A percentile compares a stretch with the other conserved stretches of the same genome.
Evolutionary conservation across 2,329 filamentous ascomycete species (phyloP).

Genomic region (Pyricularia sp.): DNA sequence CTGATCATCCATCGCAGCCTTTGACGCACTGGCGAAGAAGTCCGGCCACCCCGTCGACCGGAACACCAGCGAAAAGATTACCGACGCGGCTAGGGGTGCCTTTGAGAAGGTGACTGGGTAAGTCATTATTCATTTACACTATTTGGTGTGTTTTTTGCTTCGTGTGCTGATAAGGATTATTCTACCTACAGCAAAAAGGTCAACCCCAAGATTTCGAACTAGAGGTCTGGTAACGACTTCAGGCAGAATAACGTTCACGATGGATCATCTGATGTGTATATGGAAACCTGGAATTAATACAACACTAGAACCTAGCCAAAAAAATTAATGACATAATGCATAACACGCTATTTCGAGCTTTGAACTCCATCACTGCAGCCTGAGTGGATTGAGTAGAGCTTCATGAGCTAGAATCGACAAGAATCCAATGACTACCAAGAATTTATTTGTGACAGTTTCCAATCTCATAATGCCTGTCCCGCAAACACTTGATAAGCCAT

Average conservation of each 20-base stretch:
- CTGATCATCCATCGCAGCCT: constrained; percentile 6
- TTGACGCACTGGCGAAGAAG: constrained; percentile 17
- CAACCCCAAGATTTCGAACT: constrained; percentile 21
- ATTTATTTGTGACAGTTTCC: background rate
- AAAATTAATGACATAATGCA: background rate
- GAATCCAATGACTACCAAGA: background rate
- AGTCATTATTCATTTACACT: background rate
- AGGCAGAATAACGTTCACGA: background rate
- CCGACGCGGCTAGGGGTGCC: constrained; percentile 19
- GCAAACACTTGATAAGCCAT: constrained; percentile 58
- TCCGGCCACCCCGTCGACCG: constrained; percentile 13
- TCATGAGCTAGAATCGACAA: background rate
- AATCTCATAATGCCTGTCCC: constrained; percentile 10
- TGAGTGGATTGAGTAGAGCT: background rate
- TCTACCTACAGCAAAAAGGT: constrained; percentile 23
- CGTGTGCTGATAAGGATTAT: background rate
- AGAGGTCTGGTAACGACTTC: background rate
- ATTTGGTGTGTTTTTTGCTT: background rate
- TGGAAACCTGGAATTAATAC: background rate
- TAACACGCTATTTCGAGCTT: background rate
- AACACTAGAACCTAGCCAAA: background rate
- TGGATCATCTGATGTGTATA: background rate
- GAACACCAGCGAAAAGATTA: constrained; percentile 22
- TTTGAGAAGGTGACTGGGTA: constrained; percentile 31
- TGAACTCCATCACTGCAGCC: background rate